Base-by-base conservation (phyloP, 495 filamentous ascomycete genomes). In the Penicillium steckii region DNA sequence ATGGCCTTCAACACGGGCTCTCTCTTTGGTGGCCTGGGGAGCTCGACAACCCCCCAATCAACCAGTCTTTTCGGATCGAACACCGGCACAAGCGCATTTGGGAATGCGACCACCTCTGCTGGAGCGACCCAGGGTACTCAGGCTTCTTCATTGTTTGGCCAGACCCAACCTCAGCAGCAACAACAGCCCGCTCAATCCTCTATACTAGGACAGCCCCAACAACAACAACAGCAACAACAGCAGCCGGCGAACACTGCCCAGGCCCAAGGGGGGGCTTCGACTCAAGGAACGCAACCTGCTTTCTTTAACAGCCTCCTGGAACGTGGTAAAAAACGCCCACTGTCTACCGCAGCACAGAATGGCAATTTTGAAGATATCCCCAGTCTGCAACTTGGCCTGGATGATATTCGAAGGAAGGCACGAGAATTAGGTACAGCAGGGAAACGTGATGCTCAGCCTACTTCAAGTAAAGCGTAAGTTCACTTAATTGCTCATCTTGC, bases 231-330 rank as follows among this genome's bases (percentile, higher is more conserved):
- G 45, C 65, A 64, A 53, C 70, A 70, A 48, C 49, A 21, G 42
- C 49, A 53, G 30, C 65, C 62, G 45, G 17, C 29, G 7, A 61
- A 25, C 55, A 48, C 44, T 8, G 25, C 37, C 25, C 62, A 67
- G 29, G 41, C 57, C 12, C 48, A 56, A 48, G 57, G 35, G 21
- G 61, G 57, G 48, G 35, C 49, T 33, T 57, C 68, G 9, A 53
- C 48, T n/a, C 69, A 71, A 48, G 33, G 59, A 44, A 75, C 72
- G 7, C 75, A 81, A 54, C 78, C 79, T 42, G 89, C 89, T 1
- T 94, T 92, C 64, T 97, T 96, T 71, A 90, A 95, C 65, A 90
- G 85, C 55, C 72, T 97, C 19, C 73, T 96, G 10, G 88, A 93
- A 57, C 86, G 87, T 53, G 89, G 87, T 37, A 78, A 72, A 52